phyloP scores from a whole-genome alignment of 83 land plant species.

The Larix sibirica region DNA sequence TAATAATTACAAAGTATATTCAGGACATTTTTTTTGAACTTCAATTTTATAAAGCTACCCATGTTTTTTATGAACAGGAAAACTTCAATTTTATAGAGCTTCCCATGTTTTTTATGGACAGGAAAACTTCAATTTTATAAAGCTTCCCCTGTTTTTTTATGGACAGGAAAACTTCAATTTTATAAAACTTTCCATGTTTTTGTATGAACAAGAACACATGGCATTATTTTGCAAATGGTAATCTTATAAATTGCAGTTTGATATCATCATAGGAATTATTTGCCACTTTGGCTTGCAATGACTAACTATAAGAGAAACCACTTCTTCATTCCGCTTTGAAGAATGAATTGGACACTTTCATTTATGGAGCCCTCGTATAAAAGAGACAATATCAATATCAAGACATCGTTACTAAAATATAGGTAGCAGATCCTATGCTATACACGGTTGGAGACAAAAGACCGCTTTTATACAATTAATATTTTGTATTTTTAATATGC shows the following conservation, averaged over 20 bases:
- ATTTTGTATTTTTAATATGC: background rate
- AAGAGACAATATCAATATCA: background rate
- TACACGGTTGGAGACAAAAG: background rate
- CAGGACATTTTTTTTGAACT: background rate
- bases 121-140: background rate
- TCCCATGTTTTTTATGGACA: too few relatives aligned
- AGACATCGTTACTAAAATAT: background rate
- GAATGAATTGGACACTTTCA: background rate
- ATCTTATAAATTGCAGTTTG: background rate
- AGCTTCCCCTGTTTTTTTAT: background rate
- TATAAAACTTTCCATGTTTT: background rate
- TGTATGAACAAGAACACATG: background rate
- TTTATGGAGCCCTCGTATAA: background rate
- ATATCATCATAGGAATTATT: background rate
- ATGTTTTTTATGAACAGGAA: too few relatives aligned
- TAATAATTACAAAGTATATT: background rate
- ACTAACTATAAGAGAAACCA: background rate
- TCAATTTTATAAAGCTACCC: background rate
- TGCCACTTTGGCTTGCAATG: background rate
- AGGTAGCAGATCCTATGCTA: background rate
- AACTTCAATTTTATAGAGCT: background rate
- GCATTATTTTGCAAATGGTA: background rate
- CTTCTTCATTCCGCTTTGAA: background rate
- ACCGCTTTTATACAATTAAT: background rate
- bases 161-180: background rate